Conservation (phyloP, 495 filamentous ascomycete species). For the Chaetomium cochliodes region DNA sequence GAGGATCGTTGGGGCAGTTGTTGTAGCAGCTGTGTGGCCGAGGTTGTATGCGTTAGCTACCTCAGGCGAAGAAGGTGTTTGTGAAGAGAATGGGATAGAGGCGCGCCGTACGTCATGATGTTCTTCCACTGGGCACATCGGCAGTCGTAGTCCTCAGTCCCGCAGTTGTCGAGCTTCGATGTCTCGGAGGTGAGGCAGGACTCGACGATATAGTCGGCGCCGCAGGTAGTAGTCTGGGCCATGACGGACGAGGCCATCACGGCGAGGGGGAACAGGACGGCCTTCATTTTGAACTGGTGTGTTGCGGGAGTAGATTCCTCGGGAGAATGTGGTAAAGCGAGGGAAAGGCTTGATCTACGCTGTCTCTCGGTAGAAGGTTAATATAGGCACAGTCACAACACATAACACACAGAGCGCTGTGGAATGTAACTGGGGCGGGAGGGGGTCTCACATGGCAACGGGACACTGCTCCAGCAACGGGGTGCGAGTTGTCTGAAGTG, state of each 20-base stretch:
- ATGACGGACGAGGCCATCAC: conserved; percentile 35
- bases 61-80: neutral
- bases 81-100: neutral
- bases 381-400: conserved; percentile 8
- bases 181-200: conserved; percentile 43
- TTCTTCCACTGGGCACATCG: conserved; percentile 38
- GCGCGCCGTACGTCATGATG: conserved; percentile 40
- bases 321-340: neutral
- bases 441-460: conserved; percentile 29
- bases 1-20: conserved; percentile 49
- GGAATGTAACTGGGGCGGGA: conserved; percentile 22
- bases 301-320: neutral
- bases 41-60: neutral
- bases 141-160: conserved; percentile 41
- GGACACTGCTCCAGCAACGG: conserved; percentile 16
- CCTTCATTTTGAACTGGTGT: conserved; percentile 32
- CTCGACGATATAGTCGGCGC: conserved; percentile 47
- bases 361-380: neutral
- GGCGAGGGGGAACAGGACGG: conserved; percentile 33
- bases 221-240: conserved; percentile 36
- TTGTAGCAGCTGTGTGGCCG: conserved; percentile 45
- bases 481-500: conserved; percentile 1
- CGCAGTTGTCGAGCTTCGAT: conserved; percentile 40
- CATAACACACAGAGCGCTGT: conserved; percentile 3
- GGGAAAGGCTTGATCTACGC: neutral